Base-by-base conservation (phyloP, 2,329 filamentous ascomycete genomes). In the Nemania abortiva region DNA sequence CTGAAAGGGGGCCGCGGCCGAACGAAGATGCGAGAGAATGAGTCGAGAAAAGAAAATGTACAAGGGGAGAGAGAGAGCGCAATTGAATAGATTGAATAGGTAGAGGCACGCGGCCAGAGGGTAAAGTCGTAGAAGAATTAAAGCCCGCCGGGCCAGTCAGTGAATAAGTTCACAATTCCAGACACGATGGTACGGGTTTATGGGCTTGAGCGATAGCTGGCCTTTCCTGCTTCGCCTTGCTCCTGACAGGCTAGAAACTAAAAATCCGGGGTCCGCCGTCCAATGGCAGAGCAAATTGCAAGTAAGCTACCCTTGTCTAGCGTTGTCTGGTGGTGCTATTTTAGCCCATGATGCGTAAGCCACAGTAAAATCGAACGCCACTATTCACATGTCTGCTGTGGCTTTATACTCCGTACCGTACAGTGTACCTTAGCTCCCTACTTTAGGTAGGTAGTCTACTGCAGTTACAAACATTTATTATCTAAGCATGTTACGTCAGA, bases 291-390 rank as follows among this genome's bases (percentile, higher is more conserved):
- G 56, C 62, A 27, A 65, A 65, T 64, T 70, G 56, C 62, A 69
- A 64, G 67, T 66, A 65, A 76, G 74, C 74, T 76, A 74, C 72
- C 74, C 75, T 69, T 73, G 74, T 66, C 67, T 68, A 68, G 70
- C 63, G 45, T 22, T 2, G 22, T 37, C 34, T 37, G 47, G 20
- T 53, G 55, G 34, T 47, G 55, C 58, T 56, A 63, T 54, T 47
- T n/a, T 45, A 3, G 34, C 18, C 9, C 31, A 53, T 29, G 13
- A 49, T 58, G 59, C 63, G 66, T 68, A 65, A 68, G 62, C 68
- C 68, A 72, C 69, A 70, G 61, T 9, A 24, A 13, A 9, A 6
- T 34, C 2, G 37, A 6, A 29, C 56, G 60, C 61, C 65, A 64
- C 55, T 27, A 31, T 56, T 63, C 57, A 54, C 57, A 61, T 37